A percentile compares a stretch with the other conserved stretches of the same genome.
Evolutionary conservation across 2,329 filamentous ascomycete species (phyloP).

Genomic region (Pleoardoris graminearum): DNA sequence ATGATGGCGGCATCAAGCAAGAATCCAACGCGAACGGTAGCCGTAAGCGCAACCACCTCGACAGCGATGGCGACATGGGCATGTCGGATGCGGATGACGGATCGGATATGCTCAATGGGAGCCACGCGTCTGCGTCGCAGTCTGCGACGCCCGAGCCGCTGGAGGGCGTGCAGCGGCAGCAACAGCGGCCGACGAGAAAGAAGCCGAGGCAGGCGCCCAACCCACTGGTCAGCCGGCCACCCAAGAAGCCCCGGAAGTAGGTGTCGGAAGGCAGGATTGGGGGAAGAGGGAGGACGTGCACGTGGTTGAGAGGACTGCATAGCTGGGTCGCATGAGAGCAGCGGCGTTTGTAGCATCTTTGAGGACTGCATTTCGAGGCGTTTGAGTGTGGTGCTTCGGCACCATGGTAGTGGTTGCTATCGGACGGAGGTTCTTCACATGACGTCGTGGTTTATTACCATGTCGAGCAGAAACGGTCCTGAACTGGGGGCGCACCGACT

Average conservation of each 20-base stretch:
- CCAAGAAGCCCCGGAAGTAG: conserved; percentile 34
- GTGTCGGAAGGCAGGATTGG: neutral
- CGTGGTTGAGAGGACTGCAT: neutral
- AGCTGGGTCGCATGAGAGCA: neutral
- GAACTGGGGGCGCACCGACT: neutral
- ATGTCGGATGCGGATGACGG: conserved; percentile 35
- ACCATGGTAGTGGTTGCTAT: neutral
- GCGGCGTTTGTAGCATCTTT: neutral
- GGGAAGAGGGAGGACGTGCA: neutral
- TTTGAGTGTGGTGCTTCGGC: neutral
- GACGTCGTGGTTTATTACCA: neutral
- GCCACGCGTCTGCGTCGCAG: conserved; percentile 12
- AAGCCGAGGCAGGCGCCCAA: conserved; percentile 28
- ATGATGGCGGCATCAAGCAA: conserved; percentile 21
- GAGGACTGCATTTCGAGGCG: neutral
- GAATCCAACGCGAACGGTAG: conserved; percentile 70
- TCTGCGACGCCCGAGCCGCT: conserved; percentile 15
- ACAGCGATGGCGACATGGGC: conserved; percentile 55
- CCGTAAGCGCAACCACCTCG: conserved; percentile 76
- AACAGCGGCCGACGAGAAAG: conserved; percentile 11
- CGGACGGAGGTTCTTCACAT: too few relatives aligned
- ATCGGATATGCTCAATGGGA: conserved; percentile 26
- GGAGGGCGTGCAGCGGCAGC: conserved; percentile 5
- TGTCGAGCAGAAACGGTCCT: neutral
- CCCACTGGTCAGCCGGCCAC: conserved; percentile 32